phyloP scores from a whole-genome alignment of 257 asterid genomes.

The Capsicum baccatum region DNA sequence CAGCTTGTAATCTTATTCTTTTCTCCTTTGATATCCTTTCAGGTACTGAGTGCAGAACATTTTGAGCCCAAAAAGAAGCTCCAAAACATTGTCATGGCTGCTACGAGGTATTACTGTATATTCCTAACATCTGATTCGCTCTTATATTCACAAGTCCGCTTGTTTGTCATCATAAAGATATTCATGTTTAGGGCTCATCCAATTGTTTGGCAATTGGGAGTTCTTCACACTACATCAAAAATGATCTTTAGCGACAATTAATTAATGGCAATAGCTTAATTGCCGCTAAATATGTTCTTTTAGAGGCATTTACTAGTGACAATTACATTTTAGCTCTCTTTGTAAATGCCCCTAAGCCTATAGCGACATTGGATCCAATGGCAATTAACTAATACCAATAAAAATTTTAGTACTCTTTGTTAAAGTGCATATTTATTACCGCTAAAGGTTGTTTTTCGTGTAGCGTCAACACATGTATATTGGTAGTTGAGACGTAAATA shows the following conservation, averaged over 20 bases:
- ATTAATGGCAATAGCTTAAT: too few relatives aligned
- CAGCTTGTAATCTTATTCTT: background rate
- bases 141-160: background rate
- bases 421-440: too few relatives aligned
- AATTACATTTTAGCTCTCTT: too few relatives aligned
- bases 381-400: too few relatives aligned
- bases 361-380: too few relatives aligned
- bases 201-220: background rate
- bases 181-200: background rate
- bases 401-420: too few relatives aligned
- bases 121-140: background rate
- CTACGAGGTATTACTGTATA: conserved; percentile 65
- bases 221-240: too few relatives aligned
- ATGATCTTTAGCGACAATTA: too few relatives aligned
- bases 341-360: too few relatives aligned
- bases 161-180: background rate
- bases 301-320: too few relatives aligned
- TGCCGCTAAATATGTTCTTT: too few relatives aligned
- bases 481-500: background rate
- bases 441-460: too few relatives aligned
- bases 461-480: background rate
- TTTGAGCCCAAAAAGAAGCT: conserved; percentile 83
- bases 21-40: conserved; percentile 30
- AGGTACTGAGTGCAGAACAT: conserved; percentile 67
- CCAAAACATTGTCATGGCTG: conserved; percentile 86